A percentile compares a stretch with the other conserved stretches of the same genome.
These are phyloP conservation scores for Ascochyta pisi DNA, from an alignment of 2,329 filamentous ascomycete species.

Conservation along the genomic window DNA sequence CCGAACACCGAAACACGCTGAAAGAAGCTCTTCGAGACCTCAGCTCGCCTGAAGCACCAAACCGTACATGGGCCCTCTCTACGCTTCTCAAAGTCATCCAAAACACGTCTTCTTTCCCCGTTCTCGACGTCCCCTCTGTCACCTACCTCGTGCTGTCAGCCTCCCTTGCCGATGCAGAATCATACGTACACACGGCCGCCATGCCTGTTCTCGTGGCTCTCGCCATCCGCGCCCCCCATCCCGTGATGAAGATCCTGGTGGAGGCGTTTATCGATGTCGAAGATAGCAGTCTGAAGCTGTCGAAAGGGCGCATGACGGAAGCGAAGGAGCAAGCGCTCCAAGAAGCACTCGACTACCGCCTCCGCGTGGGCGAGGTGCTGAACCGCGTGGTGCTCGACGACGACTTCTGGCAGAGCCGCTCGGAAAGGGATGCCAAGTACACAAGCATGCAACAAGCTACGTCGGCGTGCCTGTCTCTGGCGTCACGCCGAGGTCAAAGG, in stretches of 20 bases:
- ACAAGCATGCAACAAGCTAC: constrained; percentile 49
- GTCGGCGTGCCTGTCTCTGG: constrained; percentile 68
- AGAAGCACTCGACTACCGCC: constrained; percentile 64
- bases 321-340: constrained; percentile 39
- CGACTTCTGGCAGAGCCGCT: constrained; percentile 24
- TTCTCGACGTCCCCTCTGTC: constrained; percentile 71
- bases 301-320: constrained; percentile 19
- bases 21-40: constrained; percentile 36
- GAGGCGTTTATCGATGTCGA: constrained; percentile 74
- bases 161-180: constrained; percentile 70
- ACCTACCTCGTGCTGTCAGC: constrained; percentile 70
- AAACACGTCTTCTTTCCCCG: constrained; percentile 56
- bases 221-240: constrained; percentile 66
- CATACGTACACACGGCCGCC: constrained; percentile 74
- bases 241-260: constrained; percentile 67
- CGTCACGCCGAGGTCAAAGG: constrained; percentile 68
- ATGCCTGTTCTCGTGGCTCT: constrained; percentile 70
- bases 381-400: constrained; percentile 31
- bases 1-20: constrained; percentile 49
- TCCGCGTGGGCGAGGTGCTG: constrained; percentile 69
- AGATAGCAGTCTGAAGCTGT: constrained; percentile 35
- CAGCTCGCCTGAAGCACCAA: constrained; percentile 44
- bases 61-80: constrained; percentile 47
- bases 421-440: constrained; percentile 5
- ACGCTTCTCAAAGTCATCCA: constrained; percentile 57